phyloP scores from a whole-genome alignment of 768 basidiomycete genomes.

The Symmetrospora coprosmae region DNA sequence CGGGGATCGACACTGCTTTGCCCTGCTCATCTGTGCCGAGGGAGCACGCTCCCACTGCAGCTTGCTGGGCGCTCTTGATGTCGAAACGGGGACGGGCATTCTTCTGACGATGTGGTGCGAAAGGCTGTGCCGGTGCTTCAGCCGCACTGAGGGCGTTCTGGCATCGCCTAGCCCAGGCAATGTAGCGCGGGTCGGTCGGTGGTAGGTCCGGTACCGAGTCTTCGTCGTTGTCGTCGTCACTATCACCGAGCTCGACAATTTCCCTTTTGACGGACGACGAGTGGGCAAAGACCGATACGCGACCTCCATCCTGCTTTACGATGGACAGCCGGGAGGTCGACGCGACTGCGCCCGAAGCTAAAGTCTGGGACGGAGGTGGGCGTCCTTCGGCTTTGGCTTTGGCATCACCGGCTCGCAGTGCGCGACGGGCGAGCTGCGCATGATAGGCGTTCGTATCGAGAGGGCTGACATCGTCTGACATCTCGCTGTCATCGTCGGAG shows the following conservation, averaged over 20 bases:
- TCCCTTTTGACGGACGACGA: too few relatives aligned
- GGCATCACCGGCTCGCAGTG: background rate
- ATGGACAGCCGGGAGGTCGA: too few relatives aligned
- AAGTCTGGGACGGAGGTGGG: too few relatives aligned
- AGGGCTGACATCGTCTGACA: slow-evolving; percentile 15
- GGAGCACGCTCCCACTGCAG: background rate
- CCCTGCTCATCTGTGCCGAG: background rate
- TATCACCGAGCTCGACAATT: too few relatives aligned
- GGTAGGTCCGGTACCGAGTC: background rate
- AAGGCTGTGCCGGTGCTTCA: background rate
- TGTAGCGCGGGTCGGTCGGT: background rate
- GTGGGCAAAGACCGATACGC: too few relatives aligned
- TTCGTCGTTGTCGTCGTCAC: background rate
- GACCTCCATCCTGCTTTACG: too few relatives aligned
- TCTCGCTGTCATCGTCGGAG: background rate
- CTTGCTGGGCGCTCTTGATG: background rate
- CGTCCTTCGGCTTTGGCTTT: too few relatives aligned
- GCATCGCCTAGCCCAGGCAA: background rate
- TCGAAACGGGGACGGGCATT: background rate
- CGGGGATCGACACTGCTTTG: background rate
- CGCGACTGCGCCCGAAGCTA: too few relatives aligned
- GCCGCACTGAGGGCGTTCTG: too few relatives aligned
- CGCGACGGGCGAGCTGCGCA: background rate
- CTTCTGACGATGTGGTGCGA: background rate
- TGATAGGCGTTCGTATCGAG: background rate